Base-by-base conservation (phyloP, 257 asterid genomes). In the Rauvolfia tetraphylla region DNA sequence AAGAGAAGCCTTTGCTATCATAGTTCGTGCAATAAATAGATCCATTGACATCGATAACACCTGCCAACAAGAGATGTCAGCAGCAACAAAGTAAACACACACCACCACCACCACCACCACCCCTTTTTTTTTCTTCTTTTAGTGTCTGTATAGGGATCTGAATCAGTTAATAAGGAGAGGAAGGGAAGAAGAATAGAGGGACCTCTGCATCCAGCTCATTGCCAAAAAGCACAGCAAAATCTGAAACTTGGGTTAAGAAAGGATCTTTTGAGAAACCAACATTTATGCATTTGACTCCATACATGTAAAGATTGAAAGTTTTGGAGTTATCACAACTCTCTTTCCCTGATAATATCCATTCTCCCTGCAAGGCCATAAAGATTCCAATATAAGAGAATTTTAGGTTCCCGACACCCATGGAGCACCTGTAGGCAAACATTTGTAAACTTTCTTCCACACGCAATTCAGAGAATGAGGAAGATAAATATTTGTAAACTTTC, bases 161-260 rank as follows among this genome's bases (percentile, higher is more conserved):
- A 48, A 27, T 76, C 53, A 53, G 74, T 69, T 67, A 78, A 59
- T n/a, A 67, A 80, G 14, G 53, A 73, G 14, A 0, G 51, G 18
- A 9, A 38, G 36, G 51, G 4, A 39, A 11, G 33, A 38, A 67
- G 31, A 23, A 38, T 3, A 38, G 18, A 38, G 18, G 44, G 79
- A 95, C 99, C 99, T 95, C 99, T 68, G 91, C 86, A 80, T 93
- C 98, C 92, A 95, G 90, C 83, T 90, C 92, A 79, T 76, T 83
- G 86, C 97, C 99, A 82, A 93, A 93, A 83, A 95, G 77, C 75
- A 95, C 85, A 51, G 99, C 96, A 80, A 95, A 95, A 73, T 93
- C 98, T 46, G 99, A 90, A 80, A 88, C 96, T 75, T 88, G 96
- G 84, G 90, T 86, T 81, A 90, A 84, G 69, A 91, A 88, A 71